These are phyloP conservation scores for Chaetothyriales sp. DNA, from an alignment of 2,329 filamentous ascomycete genomes.

Conservation along the genomic window DNA sequence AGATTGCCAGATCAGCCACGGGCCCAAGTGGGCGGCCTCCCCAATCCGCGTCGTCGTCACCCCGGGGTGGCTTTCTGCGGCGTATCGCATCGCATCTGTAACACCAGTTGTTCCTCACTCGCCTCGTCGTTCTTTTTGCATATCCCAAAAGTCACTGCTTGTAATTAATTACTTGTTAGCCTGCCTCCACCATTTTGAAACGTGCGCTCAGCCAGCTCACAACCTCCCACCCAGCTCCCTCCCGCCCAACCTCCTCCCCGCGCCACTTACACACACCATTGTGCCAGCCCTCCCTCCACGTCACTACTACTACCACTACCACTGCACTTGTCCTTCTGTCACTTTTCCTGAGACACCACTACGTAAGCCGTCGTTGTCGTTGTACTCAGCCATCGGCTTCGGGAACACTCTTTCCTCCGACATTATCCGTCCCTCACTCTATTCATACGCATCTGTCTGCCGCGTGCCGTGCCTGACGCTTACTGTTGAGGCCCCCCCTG, in stretches of 20 bases:
- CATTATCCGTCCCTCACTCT: not conserved
- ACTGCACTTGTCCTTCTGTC: not conserved
- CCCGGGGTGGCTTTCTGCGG: not conserved
- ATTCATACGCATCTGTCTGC: not conserved
- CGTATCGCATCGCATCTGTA: not conserved
- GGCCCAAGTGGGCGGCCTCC: not conserved
- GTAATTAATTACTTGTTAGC: not conserved
- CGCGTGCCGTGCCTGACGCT: not conserved
- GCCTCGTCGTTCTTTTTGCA: not conserved
- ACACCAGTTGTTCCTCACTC: not conserved
- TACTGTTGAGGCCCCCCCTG: not conserved
- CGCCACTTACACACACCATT: not conserved
- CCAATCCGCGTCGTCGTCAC: not conserved
- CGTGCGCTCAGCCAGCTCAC: not conserved
- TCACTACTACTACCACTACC: not conserved
- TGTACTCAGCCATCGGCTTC: not conserved
- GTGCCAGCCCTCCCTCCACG: not conserved
- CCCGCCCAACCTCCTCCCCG: not conserved
- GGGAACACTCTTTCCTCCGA: not conserved
- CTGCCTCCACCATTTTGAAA: not conserved
- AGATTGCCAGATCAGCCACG: not conserved
- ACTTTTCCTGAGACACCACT: not conserved
- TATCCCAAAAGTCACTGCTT: not conserved
- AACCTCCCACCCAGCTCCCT: not conserved
- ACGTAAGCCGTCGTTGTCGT: not conserved